phyloP scores from a whole-genome alignment of 208 protist genomes.

The Acanthamoeba divionensis region DNA sequence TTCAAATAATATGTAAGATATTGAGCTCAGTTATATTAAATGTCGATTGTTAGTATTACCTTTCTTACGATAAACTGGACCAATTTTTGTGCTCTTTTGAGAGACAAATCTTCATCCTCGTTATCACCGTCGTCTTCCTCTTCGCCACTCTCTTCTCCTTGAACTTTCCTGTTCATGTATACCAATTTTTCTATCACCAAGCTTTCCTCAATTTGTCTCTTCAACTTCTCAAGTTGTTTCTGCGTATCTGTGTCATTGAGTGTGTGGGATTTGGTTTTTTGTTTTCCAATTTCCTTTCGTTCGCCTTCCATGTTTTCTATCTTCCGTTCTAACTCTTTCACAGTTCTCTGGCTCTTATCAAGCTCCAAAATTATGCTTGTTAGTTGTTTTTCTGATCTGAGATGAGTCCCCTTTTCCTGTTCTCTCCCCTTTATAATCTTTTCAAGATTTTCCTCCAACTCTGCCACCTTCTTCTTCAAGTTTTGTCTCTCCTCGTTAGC shows the following conservation, averaged over 20 bases:
- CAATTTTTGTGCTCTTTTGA: too few relatives aligned
- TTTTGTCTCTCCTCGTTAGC: neutral
- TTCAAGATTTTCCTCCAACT: neutral
- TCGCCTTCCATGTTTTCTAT: constrained; percentile 51
- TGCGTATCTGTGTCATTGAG: neutral
- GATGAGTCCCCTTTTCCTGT: constrained; percentile 1
- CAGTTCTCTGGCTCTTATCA: too few relatives aligned
- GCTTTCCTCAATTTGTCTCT: constrained; percentile 16
- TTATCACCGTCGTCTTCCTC: constrained; percentile 47
- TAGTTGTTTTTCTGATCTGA: neutral
- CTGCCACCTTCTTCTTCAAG: neutral
- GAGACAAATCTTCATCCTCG: neutral
- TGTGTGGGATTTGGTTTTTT: constrained; percentile 43
- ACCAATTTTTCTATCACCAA: too few relatives aligned
- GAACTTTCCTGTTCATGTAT: constrained; percentile 29
- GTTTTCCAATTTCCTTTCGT: constrained; percentile 40
- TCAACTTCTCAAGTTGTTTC: neutral
- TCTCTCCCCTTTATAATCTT: neutral
- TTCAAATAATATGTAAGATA: too few relatives aligned
- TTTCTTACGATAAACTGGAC: too few relatives aligned
- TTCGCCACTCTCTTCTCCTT: neutral
- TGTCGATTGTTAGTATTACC: too few relatives aligned
- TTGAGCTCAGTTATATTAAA: too few relatives aligned
- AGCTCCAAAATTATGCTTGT: neutral
- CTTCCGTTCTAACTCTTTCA: constrained; percentile 35